Percentiles rank a stretch among this genome's conserved stretches.
Evolutionary conservation across 1,284 basidiomycete genomes (phyloP).

Genomic region (Irpex sp.): DNA sequence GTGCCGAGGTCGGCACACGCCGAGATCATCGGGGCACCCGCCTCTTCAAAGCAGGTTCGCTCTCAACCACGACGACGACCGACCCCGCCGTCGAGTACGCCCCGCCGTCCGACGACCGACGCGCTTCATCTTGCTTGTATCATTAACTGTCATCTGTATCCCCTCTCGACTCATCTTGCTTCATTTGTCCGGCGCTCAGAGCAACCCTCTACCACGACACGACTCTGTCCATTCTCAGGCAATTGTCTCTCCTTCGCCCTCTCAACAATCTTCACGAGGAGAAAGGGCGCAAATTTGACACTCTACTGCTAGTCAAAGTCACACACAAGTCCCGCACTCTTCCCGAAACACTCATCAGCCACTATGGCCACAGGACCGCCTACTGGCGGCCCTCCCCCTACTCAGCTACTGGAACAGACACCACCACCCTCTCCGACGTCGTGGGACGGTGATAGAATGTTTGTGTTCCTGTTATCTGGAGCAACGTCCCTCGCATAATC

Average conservation of each 20-base stretch:
- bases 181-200: neutral
- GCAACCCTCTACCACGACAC: neutral
- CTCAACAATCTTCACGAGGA: neutral
- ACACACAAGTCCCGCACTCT: neutral
- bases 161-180: neutral
- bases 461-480: conserved; percentile 18
- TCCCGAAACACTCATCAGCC: conserved; percentile 1
- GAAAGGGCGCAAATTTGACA: no score
- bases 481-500: neutral
- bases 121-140: neutral
- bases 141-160: neutral
- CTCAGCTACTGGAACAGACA: conserved; percentile 8
- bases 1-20: neutral
- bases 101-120: neutral
- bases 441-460: conserved; percentile 61
- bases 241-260: neutral
- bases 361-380: conserved; percentile 23
- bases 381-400: conserved; percentile 6
- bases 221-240: neutral
- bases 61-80: neutral
- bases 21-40: neutral
- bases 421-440: conserved; percentile 27
- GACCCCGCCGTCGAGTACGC: neutral
- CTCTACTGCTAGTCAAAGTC: neutral
- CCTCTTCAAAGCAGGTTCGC: neutral